Base-by-base conservation (phyloP, 768 basidiomycete genomes). In the Wakefieldia striispora region DNA sequence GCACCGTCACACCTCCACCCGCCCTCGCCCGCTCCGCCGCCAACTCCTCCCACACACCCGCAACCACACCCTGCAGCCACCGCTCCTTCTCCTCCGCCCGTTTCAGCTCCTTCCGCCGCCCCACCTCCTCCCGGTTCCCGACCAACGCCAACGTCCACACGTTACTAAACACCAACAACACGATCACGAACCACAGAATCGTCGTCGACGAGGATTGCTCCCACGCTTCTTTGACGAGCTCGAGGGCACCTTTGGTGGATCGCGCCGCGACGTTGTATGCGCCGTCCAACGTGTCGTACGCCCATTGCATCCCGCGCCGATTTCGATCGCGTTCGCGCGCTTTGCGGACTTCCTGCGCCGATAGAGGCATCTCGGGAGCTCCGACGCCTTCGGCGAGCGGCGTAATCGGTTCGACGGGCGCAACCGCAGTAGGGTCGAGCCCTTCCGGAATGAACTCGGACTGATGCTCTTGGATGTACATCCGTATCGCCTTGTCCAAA, bases 401-500 rank as follows among this genome's bases (percentile, higher is more conserved):
- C 16, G 59, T 64, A 20, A 72, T 68, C 26, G 72, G 70, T 12
- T 69, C 76, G 9, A 72, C 71, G 2, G 74, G 76, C 0, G 76
- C 79, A n/a, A 82, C 75, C 11, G 67, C 75, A 38, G 71, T 71
- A 7, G 75, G 73, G 51, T 90, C 88, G 41, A 89, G 68, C 13
- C 91, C 93, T 49, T 86, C 88, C 0, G 90, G 86, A 43, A 92
- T 69, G 69, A 98, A 98, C 70, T 99, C 95, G 52, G 82, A 76
- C 55, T 86, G 82, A 69, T 98, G 94, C 45, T 86, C 85, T 53
- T 84, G 78, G 63, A 98, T 97, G 74, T 98, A 97, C 42, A 69
- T 70, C 34, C 91, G 80, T 85, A 98, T 95, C 3, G 83, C 83
- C 56, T 75, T 79, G 57, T 94, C 91, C 9, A 97, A 78, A 38